Evolutionary conservation across 1,284 basidiomycete species (phyloP).

Genomic region (Exobasidium rhododendri): DNA sequence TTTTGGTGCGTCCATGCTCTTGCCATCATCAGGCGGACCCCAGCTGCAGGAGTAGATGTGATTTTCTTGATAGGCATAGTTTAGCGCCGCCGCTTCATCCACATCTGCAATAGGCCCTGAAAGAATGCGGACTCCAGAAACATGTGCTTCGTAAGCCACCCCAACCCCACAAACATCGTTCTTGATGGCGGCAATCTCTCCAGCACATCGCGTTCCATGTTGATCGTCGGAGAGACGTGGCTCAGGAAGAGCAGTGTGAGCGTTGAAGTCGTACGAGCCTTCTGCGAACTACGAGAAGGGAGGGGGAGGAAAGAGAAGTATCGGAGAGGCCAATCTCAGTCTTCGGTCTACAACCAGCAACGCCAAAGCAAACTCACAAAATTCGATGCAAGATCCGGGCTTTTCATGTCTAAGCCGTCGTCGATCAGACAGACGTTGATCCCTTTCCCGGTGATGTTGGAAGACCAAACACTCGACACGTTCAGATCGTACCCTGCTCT

Average conservation of each 20-base stretch:
- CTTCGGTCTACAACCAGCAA: constrained; percentile 1
- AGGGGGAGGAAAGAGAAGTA: constrained; percentile 56
- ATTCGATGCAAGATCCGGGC: constrained; percentile 80
- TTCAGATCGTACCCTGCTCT: constrained; percentile 70
- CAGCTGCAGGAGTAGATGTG: constrained; percentile 95
- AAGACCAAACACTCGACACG: constrained; percentile 75
- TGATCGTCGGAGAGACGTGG: constrained; percentile 87
- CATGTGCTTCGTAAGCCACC: constrained; percentile 83
- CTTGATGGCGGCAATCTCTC: constrained; percentile 93
- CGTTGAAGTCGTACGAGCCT: constrained; percentile 95
- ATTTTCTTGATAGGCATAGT: constrained; percentile 86
- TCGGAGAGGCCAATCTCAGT: neutral
- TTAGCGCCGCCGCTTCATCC: constrained; percentile 95
- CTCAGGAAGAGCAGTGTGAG: constrained; percentile 80
- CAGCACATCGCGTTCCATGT: constrained; percentile 96
- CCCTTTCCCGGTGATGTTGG: constrained; percentile 80
- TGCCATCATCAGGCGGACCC: constrained; percentile 95
- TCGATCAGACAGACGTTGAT: constrained; percentile 88
- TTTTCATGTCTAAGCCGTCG: constrained; percentile 89
- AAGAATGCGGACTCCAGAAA: constrained; percentile 91
- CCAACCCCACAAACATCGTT: constrained; percentile 94
- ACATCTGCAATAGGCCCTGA: constrained; percentile 94
- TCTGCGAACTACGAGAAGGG: constrained; percentile 68
- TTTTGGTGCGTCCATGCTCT: constrained; percentile 89
- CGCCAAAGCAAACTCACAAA: constrained; percentile 61